Percentiles rank a stretch among this genome's conserved stretches.
Evolutionary conservation across 306 rosid species (phyloP).

Genomic region (Lithocarpus polystachyus): DNA sequence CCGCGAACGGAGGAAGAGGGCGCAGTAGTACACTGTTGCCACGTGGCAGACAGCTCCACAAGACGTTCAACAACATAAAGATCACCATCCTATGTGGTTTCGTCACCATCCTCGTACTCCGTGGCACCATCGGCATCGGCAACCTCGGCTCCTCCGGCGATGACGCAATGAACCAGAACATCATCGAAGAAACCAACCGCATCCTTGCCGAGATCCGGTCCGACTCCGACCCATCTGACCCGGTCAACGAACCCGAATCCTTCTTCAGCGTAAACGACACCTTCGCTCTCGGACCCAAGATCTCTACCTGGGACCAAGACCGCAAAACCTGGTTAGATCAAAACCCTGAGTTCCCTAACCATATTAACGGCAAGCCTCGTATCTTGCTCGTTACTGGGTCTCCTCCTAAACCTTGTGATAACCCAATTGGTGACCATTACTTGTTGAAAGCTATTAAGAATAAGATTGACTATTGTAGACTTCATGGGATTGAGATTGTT

Average conservation of each 20-base stretch:
- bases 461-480: constrained; percentile 53
- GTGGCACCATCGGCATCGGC: constrained; percentile 89
- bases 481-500: constrained; percentile 57
- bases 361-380: constrained; percentile 66
- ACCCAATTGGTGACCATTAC: constrained; percentile 89
- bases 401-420: constrained; percentile 91
- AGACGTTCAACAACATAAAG: constrained; percentile 87
- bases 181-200: constrained; percentile 79
- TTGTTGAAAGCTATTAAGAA: constrained; percentile 43
- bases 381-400: constrained; percentile 86
- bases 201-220: constrained; percentile 95
- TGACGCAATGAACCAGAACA: constrained; percentile 65
- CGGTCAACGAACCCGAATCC: constrained; percentile 41
- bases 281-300: constrained; percentile 77
- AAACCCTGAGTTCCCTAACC: constrained; percentile 67
- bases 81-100: constrained; percentile 91
- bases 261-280: constrained; percentile 51
- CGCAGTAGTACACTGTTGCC: constrained; percentile 23
- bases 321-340: constrained; percentile 58
- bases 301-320: constrained; percentile 60
- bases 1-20: constrained; percentile 28
- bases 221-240: constrained; percentile 69
- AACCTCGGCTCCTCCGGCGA: constrained; percentile 61
- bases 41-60: constrained; percentile 86
- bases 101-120: constrained; percentile 90